Base-by-base conservation (phyloP, 148 eudicot genomes). In the Chenopodium album region DNA sequence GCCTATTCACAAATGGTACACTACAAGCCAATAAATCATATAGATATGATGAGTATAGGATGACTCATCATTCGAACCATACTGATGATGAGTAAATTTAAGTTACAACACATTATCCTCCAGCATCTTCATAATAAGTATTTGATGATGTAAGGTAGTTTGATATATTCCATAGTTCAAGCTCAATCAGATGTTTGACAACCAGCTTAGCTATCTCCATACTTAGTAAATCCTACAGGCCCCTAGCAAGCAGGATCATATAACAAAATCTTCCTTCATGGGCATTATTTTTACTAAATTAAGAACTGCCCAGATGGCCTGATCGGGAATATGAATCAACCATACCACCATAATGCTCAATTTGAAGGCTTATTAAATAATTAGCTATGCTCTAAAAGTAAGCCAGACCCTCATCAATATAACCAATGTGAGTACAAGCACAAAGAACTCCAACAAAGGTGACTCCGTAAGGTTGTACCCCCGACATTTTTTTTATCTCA, bases 391-490 rank as follows among this genome's bases (percentile, higher is more conserved):
- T 86, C 46, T 80, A 73, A 68, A 90, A 93, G 85, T 90, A 84
- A 22, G 77, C 64, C 64, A 92, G 82, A 75, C 95, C 95, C 76
- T 79, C 84, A 29, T 89, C 79, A 60, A 92, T 90, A 63, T 88
- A 84, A 9, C 95, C 95, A 87, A 90, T 79, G 86, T 93, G 95
- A 73, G 98, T 89, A 88, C 94, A 93, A 48, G 95, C 95, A 87
- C 88, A 88, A 17, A 93, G 76, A 78, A 92, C 87, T 68, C 92
- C 90, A 16, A 93, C 78, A 76, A 92, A 90, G 70, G 94, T 93
- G 70, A 92, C 87, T n/a, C 82, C 89, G 82, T 93, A 95, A 13
- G 95, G 95, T 83, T 81, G 84, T 79, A 89, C 82, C 67, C 32
- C 87, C 89, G 3, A 72, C 70, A 44, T 23, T 77, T 76, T 74